Conservation (phyloP, 1,284 basidiomycete genomes). For the Gymnopus androsaceus region DNA sequence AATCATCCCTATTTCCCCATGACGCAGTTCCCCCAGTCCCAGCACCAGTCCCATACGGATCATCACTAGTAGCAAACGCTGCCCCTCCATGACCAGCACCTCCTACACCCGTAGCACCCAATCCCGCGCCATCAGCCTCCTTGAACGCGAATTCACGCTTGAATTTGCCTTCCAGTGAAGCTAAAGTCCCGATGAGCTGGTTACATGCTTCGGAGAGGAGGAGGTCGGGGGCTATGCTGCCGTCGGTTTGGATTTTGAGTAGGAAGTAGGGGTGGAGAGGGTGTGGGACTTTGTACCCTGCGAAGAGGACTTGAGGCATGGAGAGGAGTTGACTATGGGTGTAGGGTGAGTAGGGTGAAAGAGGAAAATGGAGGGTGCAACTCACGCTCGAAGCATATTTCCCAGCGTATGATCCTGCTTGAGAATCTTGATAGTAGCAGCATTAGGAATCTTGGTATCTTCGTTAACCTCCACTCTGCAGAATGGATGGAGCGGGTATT, state of each 20-base stretch:
- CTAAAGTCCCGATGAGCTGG: slow-evolving; percentile 79
- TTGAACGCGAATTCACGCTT: slow-evolving; percentile 77
- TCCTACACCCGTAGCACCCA: slow-evolving; percentile 27
- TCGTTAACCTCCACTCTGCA: slow-evolving; percentile 86
- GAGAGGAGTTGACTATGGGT: slow-evolving; percentile 77
- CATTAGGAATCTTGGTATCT: slow-evolving; percentile 97
- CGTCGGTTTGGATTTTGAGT: slow-evolving; percentile 96
- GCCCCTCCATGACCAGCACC: slow-evolving; percentile 26
- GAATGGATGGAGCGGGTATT: background rate
- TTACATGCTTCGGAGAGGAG: slow-evolving; percentile 85
- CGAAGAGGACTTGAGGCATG: slow-evolving; percentile 88
- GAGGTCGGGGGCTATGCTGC: slow-evolving; percentile 79
- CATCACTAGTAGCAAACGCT: slow-evolving; percentile 39
- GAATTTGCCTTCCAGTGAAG: slow-evolving; percentile 69
- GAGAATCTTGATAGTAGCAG: slow-evolving; percentile 89
- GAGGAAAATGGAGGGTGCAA: slow-evolving; percentile 23
- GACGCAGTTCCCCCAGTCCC: slow-evolving; percentile 37
- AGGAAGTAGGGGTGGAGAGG: slow-evolving; percentile 93
- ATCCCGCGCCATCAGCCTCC: slow-evolving; percentile 55
- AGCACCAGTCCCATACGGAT: slow-evolving; percentile 56
- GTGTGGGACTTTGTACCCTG: slow-evolving; percentile 97
- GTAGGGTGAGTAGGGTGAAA: background rate
- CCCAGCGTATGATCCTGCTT: slow-evolving; percentile 98
- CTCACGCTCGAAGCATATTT: slow-evolving; percentile 93
- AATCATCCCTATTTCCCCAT: slow-evolving; percentile 55